These are phyloP conservation scores for Perkinsus chesapeaki DNA, from an alignment of 169 alveolate species.

Conservation along the genomic window DNA sequence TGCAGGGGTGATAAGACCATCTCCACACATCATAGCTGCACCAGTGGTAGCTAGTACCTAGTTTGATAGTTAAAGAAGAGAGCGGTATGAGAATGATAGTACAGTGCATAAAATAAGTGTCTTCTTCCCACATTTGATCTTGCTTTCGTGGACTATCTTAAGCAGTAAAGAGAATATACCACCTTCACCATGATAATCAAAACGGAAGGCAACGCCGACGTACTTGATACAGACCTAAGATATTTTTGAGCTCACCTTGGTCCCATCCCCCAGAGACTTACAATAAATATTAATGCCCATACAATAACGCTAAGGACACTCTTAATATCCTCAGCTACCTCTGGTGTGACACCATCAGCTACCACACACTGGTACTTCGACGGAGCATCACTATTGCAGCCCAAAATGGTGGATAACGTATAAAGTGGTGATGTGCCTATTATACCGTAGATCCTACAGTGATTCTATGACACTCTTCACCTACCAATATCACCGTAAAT, in stretches of 20 bases:
- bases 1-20: not conserved
- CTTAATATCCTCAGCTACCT: not conserved
- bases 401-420: not conserved
- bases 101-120: not conserved
- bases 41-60: not conserved
- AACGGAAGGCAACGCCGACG: not conserved
- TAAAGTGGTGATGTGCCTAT: not conserved
- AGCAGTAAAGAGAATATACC: not conserved
- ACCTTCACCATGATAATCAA: not conserved
- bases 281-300: not conserved
- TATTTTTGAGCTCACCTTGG: no score
- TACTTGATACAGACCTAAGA: not conserved
- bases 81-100: not conserved
- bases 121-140: not conserved
- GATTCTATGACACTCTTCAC: not conserved
- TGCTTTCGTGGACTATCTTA: not conserved
- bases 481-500: not conserved
- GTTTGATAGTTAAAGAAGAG: not conserved
- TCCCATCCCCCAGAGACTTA: not conserved
- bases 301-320: not conserved
- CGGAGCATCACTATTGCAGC: not conserved
- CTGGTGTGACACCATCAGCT: not conserved
- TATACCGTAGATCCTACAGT: not conserved
- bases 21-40: not conserved
- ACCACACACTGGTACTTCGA: not conserved